Evolutionary conservation across 345 rosid genomes (phyloP), one percentile per base, ranked within the genome.

Genomic region (Aquilaria malaccensis): DNA sequence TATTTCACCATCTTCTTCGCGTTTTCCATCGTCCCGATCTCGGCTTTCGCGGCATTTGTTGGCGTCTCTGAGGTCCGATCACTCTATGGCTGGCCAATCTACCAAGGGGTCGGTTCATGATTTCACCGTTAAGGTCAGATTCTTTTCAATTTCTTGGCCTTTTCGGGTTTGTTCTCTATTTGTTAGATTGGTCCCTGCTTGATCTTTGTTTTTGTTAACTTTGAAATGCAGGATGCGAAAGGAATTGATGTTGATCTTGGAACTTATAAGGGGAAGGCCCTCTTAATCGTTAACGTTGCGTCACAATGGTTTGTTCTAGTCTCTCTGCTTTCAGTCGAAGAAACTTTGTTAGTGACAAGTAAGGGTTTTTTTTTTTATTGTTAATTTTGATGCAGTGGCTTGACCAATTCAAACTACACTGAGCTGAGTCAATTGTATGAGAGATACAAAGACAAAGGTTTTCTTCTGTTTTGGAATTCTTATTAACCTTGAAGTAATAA

Each of bases 281-380:
- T 94, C 63, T 63, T 90, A 69, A 79, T 94, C 61, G 96, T 94
- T 77, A 94, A 94, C 71, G 99, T 94, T 65, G 99, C 99, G 65
- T 94, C 99, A 3, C 91, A 90, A 63, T 94, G 97, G 99, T 94
- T 70, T 15, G 50, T 13, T 29, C 13, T 9, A 13, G 60, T 52
- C 22, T 50, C 33, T 13, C 43, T 33, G 57, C 33, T 54, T 11
- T 30, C 9, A 7, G 3, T 22, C 10, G 13, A 6, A 10, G 57
- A 12, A 9, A 37, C 13, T 30, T 60, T 7, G 41, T 43, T 62
- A 9, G 30, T 53, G 58, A 33, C 53, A 56, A 53, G 52, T 46
- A 30, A 61, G 32, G 14, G 30, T 50, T 55, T 49, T 12, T 22
- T 22, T 22, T 52, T 61, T 50, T 43, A 22, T 64, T 47, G 43